Conservation (phyloP, 192 early-diverging fungal species). For the Helicostylum pulchrum region DNA sequence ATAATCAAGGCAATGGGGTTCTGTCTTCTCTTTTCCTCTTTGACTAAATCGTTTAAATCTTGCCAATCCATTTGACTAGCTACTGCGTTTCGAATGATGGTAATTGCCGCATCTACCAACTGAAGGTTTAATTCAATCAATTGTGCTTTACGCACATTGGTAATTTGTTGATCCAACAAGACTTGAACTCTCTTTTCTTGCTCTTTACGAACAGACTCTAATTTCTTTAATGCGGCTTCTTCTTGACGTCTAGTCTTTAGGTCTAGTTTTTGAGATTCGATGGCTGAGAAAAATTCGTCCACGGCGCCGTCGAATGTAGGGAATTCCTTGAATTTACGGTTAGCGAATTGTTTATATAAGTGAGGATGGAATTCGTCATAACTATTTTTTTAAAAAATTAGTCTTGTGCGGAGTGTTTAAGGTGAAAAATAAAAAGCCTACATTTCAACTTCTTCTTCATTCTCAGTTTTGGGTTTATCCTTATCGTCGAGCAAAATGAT, state of each 20-base stretch:
- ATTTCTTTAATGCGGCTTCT: slow-evolving; percentile 71
- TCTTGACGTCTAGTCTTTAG: slow-evolving; percentile 60
- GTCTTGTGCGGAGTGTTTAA: neutral
- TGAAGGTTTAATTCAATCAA: slow-evolving; percentile 84
- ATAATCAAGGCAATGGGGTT: slow-evolving; percentile 85
- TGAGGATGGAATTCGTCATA: slow-evolving; percentile 74
- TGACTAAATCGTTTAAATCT: slow-evolving; percentile 85
- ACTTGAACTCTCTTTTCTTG: slow-evolving; percentile 75
- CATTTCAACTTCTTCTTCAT: slow-evolving; percentile 31
- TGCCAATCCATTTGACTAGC: slow-evolving; percentile 95
- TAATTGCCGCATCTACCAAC: slow-evolving; percentile 83
- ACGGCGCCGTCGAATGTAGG: slow-evolving; percentile 79
- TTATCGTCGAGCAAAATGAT: slow-evolving; percentile 52
- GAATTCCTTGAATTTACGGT: slow-evolving; percentile 55
- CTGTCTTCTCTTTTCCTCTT: slow-evolving; percentile 71
- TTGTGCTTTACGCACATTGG: slow-evolving; percentile 71
- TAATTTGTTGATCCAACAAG: slow-evolving; percentile 69
- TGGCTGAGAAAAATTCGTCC: slow-evolving; percentile 89
- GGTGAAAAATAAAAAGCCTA: slow-evolving; percentile 11
- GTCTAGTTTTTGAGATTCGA: slow-evolving; percentile 82
- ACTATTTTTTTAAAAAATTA: slow-evolving; percentile 20
- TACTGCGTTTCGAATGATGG: slow-evolving; percentile 83
- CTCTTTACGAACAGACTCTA: slow-evolving; percentile 75
- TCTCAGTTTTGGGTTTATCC: slow-evolving; percentile 36
- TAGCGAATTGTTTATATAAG: slow-evolving; percentile 61